Conservation (phyloP, 1,284 basidiomycete genomes). For the Phellinidium pouzarii region DNA sequence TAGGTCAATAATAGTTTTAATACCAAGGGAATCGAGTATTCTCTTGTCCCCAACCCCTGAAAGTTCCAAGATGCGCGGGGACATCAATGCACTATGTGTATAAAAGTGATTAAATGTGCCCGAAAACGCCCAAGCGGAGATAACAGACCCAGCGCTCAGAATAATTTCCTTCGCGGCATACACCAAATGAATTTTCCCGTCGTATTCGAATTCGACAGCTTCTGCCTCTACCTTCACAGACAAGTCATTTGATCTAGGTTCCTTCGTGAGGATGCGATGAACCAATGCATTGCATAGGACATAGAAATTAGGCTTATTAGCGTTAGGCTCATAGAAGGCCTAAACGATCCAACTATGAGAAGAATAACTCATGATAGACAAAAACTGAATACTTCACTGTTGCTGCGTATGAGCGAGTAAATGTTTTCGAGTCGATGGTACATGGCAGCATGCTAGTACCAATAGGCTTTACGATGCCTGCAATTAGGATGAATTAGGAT, state of each 20-base stretch:
- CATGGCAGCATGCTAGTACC: constrained; percentile 13
- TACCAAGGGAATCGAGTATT: constrained; percentile 27
- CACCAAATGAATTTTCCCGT: constrained; percentile 24
- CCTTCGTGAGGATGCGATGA: constrained; percentile 14
- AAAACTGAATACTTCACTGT: constrained; percentile 12
- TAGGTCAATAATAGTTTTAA: constrained; percentile 30
- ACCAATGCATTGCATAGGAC: constrained; percentile 22
- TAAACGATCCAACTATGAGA: constrained; percentile 13
- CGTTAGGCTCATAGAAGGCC: constrained; percentile 22
- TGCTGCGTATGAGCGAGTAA: constrained; percentile 22
- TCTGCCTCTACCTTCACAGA: constrained; percentile 24
- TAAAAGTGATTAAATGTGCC: neutral
- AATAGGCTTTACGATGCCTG: constrained; percentile 5
- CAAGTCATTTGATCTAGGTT: neutral
- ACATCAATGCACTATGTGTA: constrained; percentile 25
- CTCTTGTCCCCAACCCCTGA: constrained; percentile 33
- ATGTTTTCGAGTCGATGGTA: constrained; percentile 18
- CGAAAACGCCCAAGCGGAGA: neutral
- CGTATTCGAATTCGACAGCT: constrained; percentile 29
- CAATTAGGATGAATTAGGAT: neutral
- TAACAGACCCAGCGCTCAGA: constrained; percentile 28
- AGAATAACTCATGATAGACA: neutral
- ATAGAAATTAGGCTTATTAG: constrained; percentile 20
- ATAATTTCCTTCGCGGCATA: constrained; percentile 32
- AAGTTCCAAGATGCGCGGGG: constrained; percentile 32